Base-by-base conservation (phyloP, 225 moss, liverwort and hornwort species). In the Polytrichum formosum region DNA sequence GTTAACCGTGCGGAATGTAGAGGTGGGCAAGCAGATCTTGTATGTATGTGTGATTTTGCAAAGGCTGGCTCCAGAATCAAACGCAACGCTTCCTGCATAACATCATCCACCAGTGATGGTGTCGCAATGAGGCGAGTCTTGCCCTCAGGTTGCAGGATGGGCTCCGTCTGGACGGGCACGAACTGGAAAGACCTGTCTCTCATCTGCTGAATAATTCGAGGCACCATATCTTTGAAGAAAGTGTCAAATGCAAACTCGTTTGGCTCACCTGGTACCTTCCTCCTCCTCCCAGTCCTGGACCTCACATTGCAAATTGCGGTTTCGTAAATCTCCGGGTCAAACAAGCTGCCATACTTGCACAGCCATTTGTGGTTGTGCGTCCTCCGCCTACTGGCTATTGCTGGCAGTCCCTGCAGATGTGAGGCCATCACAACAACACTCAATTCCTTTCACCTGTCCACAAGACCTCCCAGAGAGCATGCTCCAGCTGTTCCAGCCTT, bases 111-210 rank as follows among this genome's bases (percentile, higher is more conserved):
- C 54, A 80, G 69, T 23, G 63, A 53, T 53, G 80, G 67, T 26
- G 53, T 66, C 31, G 65, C 79, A 5, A 75, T 9, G 2, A 46
- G 23, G 17, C 5, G 8, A 30, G 17, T 33, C 63, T 78, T 85
- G 29, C 74, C 72, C 3, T 71, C 66, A 17, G 58, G 70, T 53
- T 53, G n/a, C 30, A n/a, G 18, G 31, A 77, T 59, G 17, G 27
- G 59, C 56, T 80, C 82, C 20, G 10, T 61, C 64, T 67, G 71
- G 28, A 68, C 5, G 21, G 80, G 65, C 53, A 78, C 72, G 59
- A 88, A 88, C 72, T 85, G 88, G 65, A 88, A 88, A 26, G 85
- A 83, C 74, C 88, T 83, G n/a, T 81, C 69, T 69, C 64, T 88
- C 88, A 88, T 88, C 76, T 85, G 83, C 61, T 85, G 68, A 22